These are phyloP conservation scores for Pseudomicrostroma phylloplanum DNA, from an alignment of 1,284 basidiomycete genomes.

Conservation along the genomic window DNA sequence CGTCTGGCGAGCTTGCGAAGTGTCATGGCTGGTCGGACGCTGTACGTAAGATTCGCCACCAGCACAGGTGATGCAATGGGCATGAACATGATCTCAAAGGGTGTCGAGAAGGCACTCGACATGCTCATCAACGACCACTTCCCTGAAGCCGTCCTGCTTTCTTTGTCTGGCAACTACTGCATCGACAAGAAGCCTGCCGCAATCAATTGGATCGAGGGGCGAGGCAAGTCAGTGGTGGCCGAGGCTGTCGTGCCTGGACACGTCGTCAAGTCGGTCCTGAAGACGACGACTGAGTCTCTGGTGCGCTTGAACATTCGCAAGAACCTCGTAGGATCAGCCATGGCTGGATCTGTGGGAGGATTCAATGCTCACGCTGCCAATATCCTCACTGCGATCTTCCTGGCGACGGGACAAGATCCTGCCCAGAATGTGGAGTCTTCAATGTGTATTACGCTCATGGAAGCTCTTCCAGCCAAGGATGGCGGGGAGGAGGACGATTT, in stretches of 20 bases:
- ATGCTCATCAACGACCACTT: slow-evolving; percentile 69
- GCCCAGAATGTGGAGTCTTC: slow-evolving; percentile 98
- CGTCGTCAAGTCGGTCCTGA: slow-evolving; percentile 81
- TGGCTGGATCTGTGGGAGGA: slow-evolving; percentile 94
- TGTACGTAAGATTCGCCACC: slow-evolving; percentile 93
- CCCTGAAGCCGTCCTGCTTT: slow-evolving; percentile 88
- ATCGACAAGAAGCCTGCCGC: slow-evolving; percentile 99
- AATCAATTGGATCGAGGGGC: slow-evolving; percentile 99
- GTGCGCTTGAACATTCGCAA: slow-evolving; percentile 95
- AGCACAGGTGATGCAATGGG: slow-evolving; percentile 98
- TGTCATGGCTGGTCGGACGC: slow-evolving; percentile 56
- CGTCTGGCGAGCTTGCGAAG: slow-evolving; percentile 43
- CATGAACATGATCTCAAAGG: slow-evolving; percentile 83
- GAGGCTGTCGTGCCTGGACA: slow-evolving; percentile 87
- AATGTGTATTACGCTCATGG: slow-evolving; percentile 98
- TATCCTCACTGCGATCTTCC: slow-evolving; percentile 85
- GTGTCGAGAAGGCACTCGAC: slow-evolving; percentile 75
- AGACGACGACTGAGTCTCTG: slow-evolving; percentile 85
- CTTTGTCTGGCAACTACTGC: slow-evolving; percentile 95
- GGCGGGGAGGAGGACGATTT: slow-evolving; percentile 79
- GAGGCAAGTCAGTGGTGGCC: slow-evolving; percentile 94
- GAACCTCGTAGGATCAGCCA: slow-evolving; percentile 92
- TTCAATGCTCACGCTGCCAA: slow-evolving; percentile 99
- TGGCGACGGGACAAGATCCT: slow-evolving; percentile 96
- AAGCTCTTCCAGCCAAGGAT: slow-evolving; percentile 59